phyloP scores from a whole-genome alignment of 441 rosid species.

The Metrosideros polymorpha region DNA sequence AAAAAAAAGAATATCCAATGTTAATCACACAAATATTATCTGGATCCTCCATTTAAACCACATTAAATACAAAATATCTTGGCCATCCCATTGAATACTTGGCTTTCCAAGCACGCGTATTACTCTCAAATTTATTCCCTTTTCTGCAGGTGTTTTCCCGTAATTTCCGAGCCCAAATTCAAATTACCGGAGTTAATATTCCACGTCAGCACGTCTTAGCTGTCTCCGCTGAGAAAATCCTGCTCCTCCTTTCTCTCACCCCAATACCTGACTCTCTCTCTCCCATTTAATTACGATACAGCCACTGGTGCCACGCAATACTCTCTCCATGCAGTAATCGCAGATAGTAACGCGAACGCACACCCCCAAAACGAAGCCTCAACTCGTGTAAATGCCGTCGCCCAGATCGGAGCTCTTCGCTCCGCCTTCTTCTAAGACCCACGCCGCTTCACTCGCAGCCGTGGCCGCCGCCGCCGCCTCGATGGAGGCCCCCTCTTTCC shows the following conservation, averaged over 20 bases:
- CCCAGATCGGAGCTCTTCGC: neutral
- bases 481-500: constrained; percentile 14
- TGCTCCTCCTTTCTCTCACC: constrained; percentile 13
- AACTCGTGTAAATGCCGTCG: neutral
- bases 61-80: neutral
- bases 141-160: neutral
- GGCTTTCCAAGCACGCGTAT: neutral
- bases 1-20: neutral
- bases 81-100: neutral
- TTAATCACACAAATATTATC: neutral
- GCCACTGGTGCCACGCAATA: neutral
- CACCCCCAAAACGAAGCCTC: neutral
- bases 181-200: neutral
- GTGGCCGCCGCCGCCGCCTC: neutral
- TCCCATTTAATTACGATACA: neutral
- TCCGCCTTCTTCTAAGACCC: neutral
- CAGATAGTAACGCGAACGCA: neutral
- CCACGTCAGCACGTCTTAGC: constrained; percentile 12
- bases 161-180: neutral
- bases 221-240: no score
- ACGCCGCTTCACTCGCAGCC: neutral
- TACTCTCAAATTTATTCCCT: neutral
- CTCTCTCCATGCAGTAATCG: neutral
- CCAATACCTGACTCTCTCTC: constrained; percentile 4
- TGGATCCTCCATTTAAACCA: neutral